Conservation (phyloP, 2,329 filamentous ascomycete species). For the Lecanicillium sp. region DNA sequence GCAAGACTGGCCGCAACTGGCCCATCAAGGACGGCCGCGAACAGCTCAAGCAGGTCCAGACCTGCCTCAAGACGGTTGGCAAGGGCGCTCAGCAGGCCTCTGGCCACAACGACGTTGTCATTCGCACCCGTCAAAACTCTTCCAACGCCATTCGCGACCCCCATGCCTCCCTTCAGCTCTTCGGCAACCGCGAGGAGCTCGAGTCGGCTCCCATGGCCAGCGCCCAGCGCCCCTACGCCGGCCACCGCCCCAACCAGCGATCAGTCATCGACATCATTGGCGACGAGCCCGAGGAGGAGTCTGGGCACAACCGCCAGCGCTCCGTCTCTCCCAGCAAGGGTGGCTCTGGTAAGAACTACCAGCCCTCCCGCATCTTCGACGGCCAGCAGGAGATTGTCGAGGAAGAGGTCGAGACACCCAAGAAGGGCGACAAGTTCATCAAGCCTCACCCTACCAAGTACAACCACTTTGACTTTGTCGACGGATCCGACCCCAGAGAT, state of each 20-base stretch:
- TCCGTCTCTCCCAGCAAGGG: slow-evolving; percentile 38
- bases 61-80: slow-evolving; percentile 48
- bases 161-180: slow-evolving; percentile 68
- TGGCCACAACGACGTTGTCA: slow-evolving; percentile 31
- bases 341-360: slow-evolving; percentile 56
- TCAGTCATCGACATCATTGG: slow-evolving; percentile 66
- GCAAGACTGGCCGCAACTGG: slow-evolving; percentile 86
- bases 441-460: slow-evolving; percentile 73
- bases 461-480: slow-evolving; percentile 77
- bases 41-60: slow-evolving; percentile 70
- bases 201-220: slow-evolving; percentile 41
- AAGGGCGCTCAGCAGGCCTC: slow-evolving; percentile 27
- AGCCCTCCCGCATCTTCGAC: slow-evolving; percentile 59
- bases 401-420: slow-evolving; percentile 37
- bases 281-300: slow-evolving; percentile 36
- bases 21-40: slow-evolving; percentile 84
- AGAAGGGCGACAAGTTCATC: slow-evolving; percentile 40
- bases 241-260: slow-evolving; percentile 57
- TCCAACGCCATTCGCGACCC: slow-evolving; percentile 54
- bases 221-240: slow-evolving; percentile 58
- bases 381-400: slow-evolving; percentile 39
- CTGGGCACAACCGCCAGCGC: slow-evolving; percentile 36
- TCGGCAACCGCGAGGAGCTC: slow-evolving; percentile 60
- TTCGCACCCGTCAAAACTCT: slow-evolving; percentile 46
- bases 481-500: slow-evolving; percentile 52